Evolutionary conservation across 2,329 filamentous ascomycete species (phyloP), one percentile per base, ranked within the genome.

Genomic region (Fusarium sambucinum): DNA sequence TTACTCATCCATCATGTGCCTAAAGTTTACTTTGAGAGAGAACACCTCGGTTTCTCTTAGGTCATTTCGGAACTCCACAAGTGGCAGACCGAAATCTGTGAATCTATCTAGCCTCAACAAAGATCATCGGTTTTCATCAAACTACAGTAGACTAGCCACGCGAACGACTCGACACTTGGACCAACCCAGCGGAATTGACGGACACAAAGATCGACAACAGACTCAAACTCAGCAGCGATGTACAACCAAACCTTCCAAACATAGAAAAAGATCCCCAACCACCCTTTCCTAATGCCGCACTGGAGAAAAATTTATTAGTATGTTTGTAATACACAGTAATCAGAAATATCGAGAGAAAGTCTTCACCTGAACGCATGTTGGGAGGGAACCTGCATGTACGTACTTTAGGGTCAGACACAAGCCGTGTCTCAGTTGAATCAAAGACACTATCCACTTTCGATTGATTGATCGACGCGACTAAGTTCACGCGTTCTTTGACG

Each of bases 361-460:
- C 25, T 59, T 48, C 47, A 51, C 19, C 33, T 17, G 17, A 27
- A 40, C 21, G 47, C 23, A 51, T 29, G 33, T 51, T 51, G 47
- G 33, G 5, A 25, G 30, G 32, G 23, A 35, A 33, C 17, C 46
- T 33, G 46, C 32, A 25, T 48, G 21, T 17, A 44, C 41, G 14
- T 12, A 29, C 40, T 17, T 9, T 44, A 44, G 25, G 12, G 21
- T 35, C 17, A 48, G 46, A 40, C 23, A 35, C 19, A 38, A 17
- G 59, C 57, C 54, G 29, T 72, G 70, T 72, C 70, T 72, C 70
- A 73, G 70, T 72, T 73, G 68, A 60, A 46, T 53, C 51, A 55
- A 40, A 61, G 64, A 56, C 48, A 66, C 27, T 41, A n/a, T 2
- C 38, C 16, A 46, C 52, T 65, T 59, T 47, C 29, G 45, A 70